phyloP scores from a whole-genome alignment of 2,329 filamentous ascomycete species.

The Furcasterigmium furcatum region DNA sequence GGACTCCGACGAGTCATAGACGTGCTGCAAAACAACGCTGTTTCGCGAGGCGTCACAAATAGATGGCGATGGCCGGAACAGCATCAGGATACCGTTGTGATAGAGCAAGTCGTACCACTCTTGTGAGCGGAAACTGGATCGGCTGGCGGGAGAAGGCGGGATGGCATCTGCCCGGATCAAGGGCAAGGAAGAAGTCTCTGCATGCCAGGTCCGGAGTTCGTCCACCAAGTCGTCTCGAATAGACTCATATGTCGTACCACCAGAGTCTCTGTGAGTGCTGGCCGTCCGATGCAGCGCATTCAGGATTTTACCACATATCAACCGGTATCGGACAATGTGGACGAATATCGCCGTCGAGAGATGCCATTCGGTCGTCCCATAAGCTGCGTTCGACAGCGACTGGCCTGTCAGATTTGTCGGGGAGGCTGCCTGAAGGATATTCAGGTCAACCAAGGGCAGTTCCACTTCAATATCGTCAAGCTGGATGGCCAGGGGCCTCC shows the following conservation, averaged over 20 bases:
- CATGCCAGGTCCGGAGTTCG: constrained; percentile 27
- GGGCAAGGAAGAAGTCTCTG: constrained; percentile 19
- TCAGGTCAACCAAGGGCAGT: constrained; percentile 23
- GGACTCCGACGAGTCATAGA: constrained; percentile 33
- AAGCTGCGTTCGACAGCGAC: background rate
- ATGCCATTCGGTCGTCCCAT: constrained; percentile 3
- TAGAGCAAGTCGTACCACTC: constrained; percentile 40
- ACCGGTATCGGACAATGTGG: constrained; percentile 34
- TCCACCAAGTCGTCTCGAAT: constrained; percentile 18
- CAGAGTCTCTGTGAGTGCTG: constrained; percentile 9
- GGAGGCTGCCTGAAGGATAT: constrained; percentile 11
- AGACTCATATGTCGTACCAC: constrained; percentile 10
- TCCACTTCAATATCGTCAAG: constrained; percentile 36
- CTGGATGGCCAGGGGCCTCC: constrained; percentile 33
- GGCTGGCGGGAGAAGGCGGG: constrained; percentile 13
- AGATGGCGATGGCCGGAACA: constrained; percentile 35
- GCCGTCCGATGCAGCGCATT: constrained; percentile 27
- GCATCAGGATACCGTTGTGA: constrained; percentile 37
- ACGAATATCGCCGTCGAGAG: constrained; percentile 26
- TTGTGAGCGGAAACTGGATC: constrained; percentile 34
- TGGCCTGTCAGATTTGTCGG: constrained; percentile 1
- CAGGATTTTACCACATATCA: constrained; percentile 34
- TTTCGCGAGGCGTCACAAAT: constrained; percentile 20
- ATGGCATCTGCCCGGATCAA: constrained; percentile 19
- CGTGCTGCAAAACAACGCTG: constrained; percentile 24